Evolutionary conservation across 139 green algal species (phyloP).

Genomic region (Penium margaritaceum): DNA sequence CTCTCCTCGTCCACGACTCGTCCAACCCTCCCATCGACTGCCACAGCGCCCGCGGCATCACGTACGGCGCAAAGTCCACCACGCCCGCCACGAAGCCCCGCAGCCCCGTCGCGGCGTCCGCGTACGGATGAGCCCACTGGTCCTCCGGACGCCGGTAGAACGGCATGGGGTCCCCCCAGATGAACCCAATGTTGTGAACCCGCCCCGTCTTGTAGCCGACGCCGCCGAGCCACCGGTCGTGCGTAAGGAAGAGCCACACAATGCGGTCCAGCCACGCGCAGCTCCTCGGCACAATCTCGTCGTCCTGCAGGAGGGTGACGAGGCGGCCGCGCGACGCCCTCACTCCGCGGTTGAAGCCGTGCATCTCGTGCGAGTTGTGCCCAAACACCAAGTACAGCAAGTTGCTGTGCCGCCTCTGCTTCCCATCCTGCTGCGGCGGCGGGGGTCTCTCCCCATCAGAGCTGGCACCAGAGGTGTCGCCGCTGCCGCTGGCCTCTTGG

Average conservation of each 20-base stretch:
- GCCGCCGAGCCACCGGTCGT: background rate
- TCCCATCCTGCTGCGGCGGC: too few relatives aligned
- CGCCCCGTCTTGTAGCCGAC: background rate
- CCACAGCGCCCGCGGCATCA: background rate
- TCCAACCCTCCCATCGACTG: background rate
- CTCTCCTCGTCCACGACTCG: background rate
- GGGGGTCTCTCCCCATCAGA: too few relatives aligned
- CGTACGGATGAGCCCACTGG: background rate
- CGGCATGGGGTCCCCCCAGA: background rate
- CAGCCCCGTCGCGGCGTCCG: background rate
- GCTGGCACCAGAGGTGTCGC: too few relatives aligned
- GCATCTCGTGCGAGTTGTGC: background rate
- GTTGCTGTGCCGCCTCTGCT: too few relatives aligned
- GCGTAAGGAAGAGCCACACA: background rate
- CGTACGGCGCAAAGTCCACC: background rate
- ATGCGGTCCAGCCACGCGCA: background rate
- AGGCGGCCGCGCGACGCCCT: background rate
- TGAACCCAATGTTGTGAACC: background rate
- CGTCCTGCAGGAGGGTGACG: background rate
- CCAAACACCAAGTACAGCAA: conserved; percentile 1
- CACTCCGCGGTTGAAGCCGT: background rate
- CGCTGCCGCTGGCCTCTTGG: too few relatives aligned
- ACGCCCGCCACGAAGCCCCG: background rate
- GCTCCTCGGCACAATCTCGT: background rate
- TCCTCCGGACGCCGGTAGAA: too few relatives aligned